Evolutionary conservation across 805 yeast species (phyloP).

Genomic region (Starmerella kuoi): DNA sequence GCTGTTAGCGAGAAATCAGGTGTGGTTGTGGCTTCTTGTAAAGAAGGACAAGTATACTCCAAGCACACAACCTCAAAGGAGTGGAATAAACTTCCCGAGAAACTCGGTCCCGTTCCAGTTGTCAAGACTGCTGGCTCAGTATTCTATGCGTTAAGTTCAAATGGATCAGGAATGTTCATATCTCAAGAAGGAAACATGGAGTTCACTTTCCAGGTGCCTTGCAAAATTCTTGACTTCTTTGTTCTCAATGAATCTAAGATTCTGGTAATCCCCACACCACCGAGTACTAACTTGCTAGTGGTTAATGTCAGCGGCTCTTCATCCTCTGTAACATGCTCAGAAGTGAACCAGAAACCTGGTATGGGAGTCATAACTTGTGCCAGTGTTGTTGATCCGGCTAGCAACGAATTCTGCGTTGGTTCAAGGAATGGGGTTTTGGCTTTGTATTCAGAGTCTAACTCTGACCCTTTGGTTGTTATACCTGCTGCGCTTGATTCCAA

Average conservation of each 20-base stretch:
- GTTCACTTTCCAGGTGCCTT: not conserved
- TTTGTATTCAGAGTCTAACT: not conserved
- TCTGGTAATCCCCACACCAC: slow-evolving; percentile 1
- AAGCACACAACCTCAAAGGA: not conserved
- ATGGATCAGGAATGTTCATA: slow-evolving; percentile 5
- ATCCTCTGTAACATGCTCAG: not conserved
- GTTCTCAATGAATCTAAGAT: not conserved
- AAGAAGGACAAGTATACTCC: not conserved
- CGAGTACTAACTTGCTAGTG: not conserved
- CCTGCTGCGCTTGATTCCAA: slow-evolving; percentile 12
- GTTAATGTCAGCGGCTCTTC: not conserved
- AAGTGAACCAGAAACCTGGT: not conserved
- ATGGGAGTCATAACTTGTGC: slow-evolving; percentile 1
- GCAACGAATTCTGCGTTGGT: slow-evolving; percentile 6
- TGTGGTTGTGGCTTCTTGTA: not conserved
- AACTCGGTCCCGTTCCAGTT: slow-evolving; percentile 7
- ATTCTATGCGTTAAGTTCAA: slow-evolving; percentile 4
- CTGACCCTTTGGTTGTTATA: not conserved
- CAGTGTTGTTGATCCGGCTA: not conserved
- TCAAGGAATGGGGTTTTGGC: slow-evolving; percentile 12
- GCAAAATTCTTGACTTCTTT: slow-evolving; percentile 9
- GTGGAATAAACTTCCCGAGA: not conserved
- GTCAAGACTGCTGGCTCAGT: slow-evolving; percentile 2
- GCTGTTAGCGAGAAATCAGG: not conserved
- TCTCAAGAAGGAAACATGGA: not conserved